Conservation (phyloP, 495 filamentous ascomycete species). For the Penicillium dipodomyicola region DNA sequence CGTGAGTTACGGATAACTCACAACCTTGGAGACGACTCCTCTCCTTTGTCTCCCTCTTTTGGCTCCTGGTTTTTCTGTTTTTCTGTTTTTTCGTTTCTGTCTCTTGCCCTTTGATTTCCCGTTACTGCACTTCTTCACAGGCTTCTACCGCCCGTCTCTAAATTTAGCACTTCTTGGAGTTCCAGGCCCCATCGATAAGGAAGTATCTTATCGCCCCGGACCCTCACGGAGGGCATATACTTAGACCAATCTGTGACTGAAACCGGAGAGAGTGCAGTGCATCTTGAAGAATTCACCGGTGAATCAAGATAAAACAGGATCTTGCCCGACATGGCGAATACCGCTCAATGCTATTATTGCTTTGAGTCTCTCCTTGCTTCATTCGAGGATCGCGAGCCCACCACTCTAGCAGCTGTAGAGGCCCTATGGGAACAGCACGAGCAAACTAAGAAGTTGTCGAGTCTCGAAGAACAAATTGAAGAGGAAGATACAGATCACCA, state of each 20-base stretch:
- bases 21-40: not conserved
- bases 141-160: not conserved
- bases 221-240: constrained; percentile 9
- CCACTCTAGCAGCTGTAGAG: constrained; percentile 63
- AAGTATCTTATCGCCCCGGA: constrained; percentile 21
- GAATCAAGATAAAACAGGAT: not conserved
- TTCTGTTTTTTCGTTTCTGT: not conserved
- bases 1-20: not conserved
- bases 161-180: not conserved
- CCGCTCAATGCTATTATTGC: constrained; percentile 83
- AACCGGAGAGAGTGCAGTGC: constrained; percentile 12
- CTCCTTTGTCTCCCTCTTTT: not conserved
- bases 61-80: not conserved
- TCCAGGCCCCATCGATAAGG: constrained; percentile 9
- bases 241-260: constrained; percentile 3
- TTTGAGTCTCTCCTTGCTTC: constrained; percentile 77
- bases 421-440: constrained; percentile 64
- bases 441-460: constrained; percentile 40
- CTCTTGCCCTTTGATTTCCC: not conserved
- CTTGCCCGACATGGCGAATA: constrained; percentile 68
- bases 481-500: constrained; percentile 20
- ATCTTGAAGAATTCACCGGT: not conserved
- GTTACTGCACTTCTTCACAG: not conserved
- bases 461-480: constrained; percentile 24
- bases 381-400: constrained; percentile 57